These are phyloP conservation scores for Leccinellum rugosiceps DNA, from an alignment of 768 basidiomycete genomes.

Conservation along the genomic window DNA sequence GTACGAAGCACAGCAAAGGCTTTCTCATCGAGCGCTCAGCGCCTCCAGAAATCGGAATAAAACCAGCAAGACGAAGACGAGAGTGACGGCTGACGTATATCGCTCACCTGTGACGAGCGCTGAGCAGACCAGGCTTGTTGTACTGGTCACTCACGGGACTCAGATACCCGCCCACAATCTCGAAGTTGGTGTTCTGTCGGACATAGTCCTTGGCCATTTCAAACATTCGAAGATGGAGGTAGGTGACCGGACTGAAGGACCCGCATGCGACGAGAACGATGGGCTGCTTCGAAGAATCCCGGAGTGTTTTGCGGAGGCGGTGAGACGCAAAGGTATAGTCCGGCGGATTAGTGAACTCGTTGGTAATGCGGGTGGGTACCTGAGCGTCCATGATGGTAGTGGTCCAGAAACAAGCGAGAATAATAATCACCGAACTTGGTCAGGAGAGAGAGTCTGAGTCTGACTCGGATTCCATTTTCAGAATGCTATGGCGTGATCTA, in stretches of 20 bases:
- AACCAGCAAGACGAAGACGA: background rate
- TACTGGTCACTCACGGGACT: constrained; percentile 96
- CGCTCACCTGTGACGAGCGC: constrained; percentile 82
- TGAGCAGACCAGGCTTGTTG: constrained; percentile 93
- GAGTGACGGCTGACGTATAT: constrained; percentile 3
- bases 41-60: background rate
- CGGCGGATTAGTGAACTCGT: constrained; percentile 56
- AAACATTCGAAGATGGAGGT: constrained; percentile 97
- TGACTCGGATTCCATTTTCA: background rate
- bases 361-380: constrained; percentile 18
- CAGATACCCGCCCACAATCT: constrained; percentile 93
- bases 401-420: constrained; percentile 6
- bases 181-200: constrained; percentile 86
- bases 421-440: constrained; percentile 8
- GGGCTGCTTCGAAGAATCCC: constrained; percentile 70
- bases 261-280: constrained; percentile 95
- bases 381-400: constrained; percentile 26
- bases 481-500: constrained; percentile 2
- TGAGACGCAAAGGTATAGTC: constrained; percentile 67
- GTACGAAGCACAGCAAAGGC: background rate
- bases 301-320: constrained; percentile 56
- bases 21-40: constrained; percentile 1
- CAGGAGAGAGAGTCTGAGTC: background rate
- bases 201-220: constrained; percentile 99
- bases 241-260: constrained; percentile 97